These are phyloP conservation scores for Ilex aquifolium DNA, from an alignment of 257 asterid species.

Conservation along the genomic window DNA sequence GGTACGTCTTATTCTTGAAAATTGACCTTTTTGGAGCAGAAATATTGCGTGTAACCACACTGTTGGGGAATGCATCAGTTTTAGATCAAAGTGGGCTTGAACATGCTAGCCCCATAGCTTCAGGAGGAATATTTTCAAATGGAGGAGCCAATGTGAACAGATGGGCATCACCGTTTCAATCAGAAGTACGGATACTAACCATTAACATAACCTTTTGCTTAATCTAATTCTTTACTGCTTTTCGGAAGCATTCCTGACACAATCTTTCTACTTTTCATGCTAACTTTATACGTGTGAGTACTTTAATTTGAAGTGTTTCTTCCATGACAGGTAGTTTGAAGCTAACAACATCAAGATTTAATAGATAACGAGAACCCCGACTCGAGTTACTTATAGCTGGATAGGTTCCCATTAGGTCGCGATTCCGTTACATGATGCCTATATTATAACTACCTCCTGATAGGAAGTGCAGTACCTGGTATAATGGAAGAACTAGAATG, in stretches of 20 bases:
- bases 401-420: constrained; percentile 2
- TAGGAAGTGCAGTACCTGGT: too few relatives aligned
- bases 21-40: constrained; percentile 99
- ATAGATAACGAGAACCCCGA: constrained; percentile 20
- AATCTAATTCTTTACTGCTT: constrained; percentile 62
- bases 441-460: too few relatives aligned
- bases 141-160: constrained; percentile 99
- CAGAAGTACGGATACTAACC: constrained; percentile 99
- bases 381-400: constrained; percentile 9
- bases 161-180: constrained; percentile 94
- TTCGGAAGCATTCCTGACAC: constrained; percentile 37
- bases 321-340: constrained; percentile 47
- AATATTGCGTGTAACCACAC: constrained; percentile 96
- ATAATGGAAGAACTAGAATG: too few relatives aligned
- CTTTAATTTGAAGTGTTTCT: constrained; percentile 25
- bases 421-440: too few relatives aligned
- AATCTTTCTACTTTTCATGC: constrained; percentile 21
- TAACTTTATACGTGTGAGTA: constrained; percentile 33
- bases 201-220: constrained; percentile 79
- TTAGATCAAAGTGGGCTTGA: constrained; percentile 99
- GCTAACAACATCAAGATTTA: constrained; percentile 48
- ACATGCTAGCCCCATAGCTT: constrained; percentile 98
- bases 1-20: constrained; percentile 98
- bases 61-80: constrained; percentile 98
- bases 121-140: constrained; percentile 93